phyloP scores from a whole-genome alignment of 768 basidiomycete species.

The Russula compacta region DNA sequence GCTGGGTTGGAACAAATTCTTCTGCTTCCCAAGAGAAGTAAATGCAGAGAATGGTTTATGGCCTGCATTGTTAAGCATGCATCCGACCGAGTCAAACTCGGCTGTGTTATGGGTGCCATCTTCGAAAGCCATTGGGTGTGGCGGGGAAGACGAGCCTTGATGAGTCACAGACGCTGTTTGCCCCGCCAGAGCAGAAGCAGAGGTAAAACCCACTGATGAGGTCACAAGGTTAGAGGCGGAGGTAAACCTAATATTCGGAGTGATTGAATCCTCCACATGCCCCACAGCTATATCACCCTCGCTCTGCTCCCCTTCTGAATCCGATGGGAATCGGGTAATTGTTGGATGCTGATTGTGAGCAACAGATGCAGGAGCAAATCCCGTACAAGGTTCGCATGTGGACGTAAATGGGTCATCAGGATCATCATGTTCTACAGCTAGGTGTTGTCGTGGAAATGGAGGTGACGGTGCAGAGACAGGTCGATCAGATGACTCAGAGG shows the following conservation, averaged over 20 bases:
- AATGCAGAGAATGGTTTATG: neutral
- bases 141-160: neutral
- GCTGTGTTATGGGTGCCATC: neutral
- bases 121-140: neutral
- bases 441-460: neutral
- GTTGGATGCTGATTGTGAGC: neutral
- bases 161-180: neutral
- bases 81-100: neutral
- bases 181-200: constrained; percentile 3
- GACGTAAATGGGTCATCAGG: constrained; percentile 12
- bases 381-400: neutral
- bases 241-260: neutral
- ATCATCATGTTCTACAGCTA: neutral
- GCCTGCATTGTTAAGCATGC: neutral
- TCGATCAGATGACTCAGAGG: neutral
- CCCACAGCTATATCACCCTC: neutral
- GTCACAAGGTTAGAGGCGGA: constrained; percentile 7
- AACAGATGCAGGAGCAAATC: constrained; percentile 1
- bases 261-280: neutral
- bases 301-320: neutral
- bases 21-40: constrained; percentile 11
- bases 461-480: neutral
- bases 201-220: neutral
- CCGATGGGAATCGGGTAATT: neutral
- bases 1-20: constrained; percentile 9